These are phyloP conservation scores for Cladophialophora chaetospira DNA, from an alignment of 2,329 filamentous ascomycete genomes.

Conservation along the genomic window DNA sequence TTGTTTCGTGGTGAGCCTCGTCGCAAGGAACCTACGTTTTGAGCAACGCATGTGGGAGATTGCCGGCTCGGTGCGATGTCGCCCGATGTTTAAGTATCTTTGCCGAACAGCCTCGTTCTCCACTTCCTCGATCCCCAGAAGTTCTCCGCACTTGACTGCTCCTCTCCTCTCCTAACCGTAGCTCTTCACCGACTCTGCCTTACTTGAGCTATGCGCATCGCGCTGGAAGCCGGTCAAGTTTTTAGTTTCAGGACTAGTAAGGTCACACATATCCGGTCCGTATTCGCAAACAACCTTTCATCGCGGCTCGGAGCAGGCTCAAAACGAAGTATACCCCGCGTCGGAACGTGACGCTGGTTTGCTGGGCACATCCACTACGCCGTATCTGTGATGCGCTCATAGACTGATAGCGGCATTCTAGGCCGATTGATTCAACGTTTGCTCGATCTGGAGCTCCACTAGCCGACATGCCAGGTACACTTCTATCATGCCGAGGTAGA, in stretches of 20 bases:
- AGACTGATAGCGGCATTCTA: not conserved
- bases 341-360: not conserved
- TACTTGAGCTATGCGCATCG: not conserved
- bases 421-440: not conserved
- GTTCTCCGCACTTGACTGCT: not conserved
- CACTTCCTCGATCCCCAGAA: too few species aligned
- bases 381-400: not conserved
- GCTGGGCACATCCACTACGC: not conserved
- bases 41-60: not conserved
- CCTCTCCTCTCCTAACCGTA: not conserved
- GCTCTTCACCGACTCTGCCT: too few species aligned
- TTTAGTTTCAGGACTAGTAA: not conserved
- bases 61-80: not conserved
- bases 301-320: not conserved
- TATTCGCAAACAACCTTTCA: slow-evolving; percentile 1
- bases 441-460: not conserved
- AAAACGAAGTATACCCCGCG: not conserved
- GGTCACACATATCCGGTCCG: not conserved
- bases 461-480: not conserved
- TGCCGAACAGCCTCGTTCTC: not conserved
- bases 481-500: slow-evolving; percentile 6
- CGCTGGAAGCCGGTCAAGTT: not conserved
- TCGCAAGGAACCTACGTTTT: too few species aligned
- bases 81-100: not conserved
- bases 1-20: too few species aligned